These are phyloP conservation scores for Amanita muscaria DNA, from an alignment of 768 basidiomycete genomes.

Conservation along the genomic window DNA sequence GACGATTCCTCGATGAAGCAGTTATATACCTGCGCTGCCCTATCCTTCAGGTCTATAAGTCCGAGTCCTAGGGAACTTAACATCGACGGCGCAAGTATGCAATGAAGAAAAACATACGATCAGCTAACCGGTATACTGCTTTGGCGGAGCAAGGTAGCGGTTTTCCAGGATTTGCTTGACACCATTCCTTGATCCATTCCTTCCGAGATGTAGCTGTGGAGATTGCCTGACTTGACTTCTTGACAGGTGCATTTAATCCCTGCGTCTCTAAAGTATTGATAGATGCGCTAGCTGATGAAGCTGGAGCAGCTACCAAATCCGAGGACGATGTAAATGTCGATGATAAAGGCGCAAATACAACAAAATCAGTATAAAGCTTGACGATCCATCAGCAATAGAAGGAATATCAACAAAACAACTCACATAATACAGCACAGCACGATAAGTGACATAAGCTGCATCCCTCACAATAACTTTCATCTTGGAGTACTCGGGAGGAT, in stretches of 20 bases:
- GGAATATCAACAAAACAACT: slow-evolving; percentile 14
- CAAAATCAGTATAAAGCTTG: slow-evolving; percentile 78
- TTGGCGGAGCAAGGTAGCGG: slow-evolving; percentile 77
- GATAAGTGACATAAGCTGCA: slow-evolving; percentile 39
- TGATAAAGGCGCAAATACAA: slow-evolving; percentile 76
- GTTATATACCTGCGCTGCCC: slow-evolving; percentile 45
- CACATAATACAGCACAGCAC: slow-evolving; percentile 65
- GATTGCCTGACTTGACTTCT: slow-evolving; percentile 15
- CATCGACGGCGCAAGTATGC: not conserved
- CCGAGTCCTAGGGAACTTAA: slow-evolving; percentile 46
- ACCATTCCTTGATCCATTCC: slow-evolving; percentile 74
- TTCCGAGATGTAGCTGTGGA: slow-evolving; percentile 23
- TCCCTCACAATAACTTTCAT: slow-evolving; percentile 38
- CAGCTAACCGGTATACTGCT: slow-evolving; percentile 75
- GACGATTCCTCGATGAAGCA: not conserved
- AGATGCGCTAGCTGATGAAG: slow-evolving; percentile 15
- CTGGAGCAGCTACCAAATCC: slow-evolving; percentile 21
- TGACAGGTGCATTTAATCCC: slow-evolving; percentile 16
- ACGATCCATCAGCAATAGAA: not conserved
- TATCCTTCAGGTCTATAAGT: slow-evolving; percentile 60
- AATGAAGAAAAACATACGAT: slow-evolving; percentile 42
- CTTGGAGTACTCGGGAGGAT: slow-evolving; percentile 3
- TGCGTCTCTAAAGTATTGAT: slow-evolving; percentile 24
- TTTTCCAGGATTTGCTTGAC: slow-evolving; percentile 44
- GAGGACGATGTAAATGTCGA: slow-evolving; percentile 49